These are phyloP conservation scores for Allium cepa DNA, from an alignment of 106 monocot genomes.

Conservation along the genomic window DNA sequence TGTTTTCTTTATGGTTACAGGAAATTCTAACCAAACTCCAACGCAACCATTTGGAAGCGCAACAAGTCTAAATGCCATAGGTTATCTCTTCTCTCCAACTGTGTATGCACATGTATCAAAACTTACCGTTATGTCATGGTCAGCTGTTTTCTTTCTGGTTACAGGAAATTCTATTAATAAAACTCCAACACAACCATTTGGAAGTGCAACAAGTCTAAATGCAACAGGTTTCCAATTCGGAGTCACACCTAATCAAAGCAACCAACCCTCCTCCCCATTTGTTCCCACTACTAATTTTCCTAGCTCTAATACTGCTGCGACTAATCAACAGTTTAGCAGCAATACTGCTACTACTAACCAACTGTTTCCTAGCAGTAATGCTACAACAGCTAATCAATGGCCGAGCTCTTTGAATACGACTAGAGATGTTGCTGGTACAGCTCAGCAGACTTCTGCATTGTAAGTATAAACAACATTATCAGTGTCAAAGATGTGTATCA, in stretches of 20 bases:
- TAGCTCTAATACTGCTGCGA: neutral
- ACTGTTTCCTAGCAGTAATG: constrained; percentile 1
- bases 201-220: constrained; percentile 9
- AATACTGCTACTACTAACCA: no score
- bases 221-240: constrained; percentile 11
- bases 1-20: constrained; percentile 16
- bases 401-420: constrained; percentile 10
- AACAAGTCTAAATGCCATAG: constrained; percentile 2
- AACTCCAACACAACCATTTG: no score
- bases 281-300: neutral
- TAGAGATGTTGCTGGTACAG: constrained; percentile 6
- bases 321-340: constrained; percentile 11
- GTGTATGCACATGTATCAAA: no score
- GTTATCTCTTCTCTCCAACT: no score
- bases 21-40: constrained; percentile 19
- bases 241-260: constrained; percentile 12
- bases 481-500: neutral
- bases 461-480: constrained; percentile 16
- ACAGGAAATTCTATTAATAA: no score
- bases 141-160: no score
- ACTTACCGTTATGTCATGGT: no score
- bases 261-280: constrained; percentile 6
- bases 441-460: constrained; percentile 8
- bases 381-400: constrained; percentile 10
- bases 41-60: constrained; percentile 18